Evolutionary conservation across 305 asterid species (phyloP).

Genomic region (Caryopteris hybrid): DNA sequence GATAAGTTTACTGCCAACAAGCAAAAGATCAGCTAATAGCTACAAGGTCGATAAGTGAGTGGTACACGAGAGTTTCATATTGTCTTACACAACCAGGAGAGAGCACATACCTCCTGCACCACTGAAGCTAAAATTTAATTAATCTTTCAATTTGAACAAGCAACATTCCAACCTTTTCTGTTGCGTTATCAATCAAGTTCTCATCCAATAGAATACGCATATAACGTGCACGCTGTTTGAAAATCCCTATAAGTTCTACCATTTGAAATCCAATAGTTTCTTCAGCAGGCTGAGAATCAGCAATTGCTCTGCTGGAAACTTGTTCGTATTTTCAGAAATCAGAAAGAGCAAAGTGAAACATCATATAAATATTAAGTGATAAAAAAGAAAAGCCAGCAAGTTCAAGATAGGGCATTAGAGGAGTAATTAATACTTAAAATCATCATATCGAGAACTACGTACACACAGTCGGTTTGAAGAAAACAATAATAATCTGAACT

Average conservation of each 20-base stretch:
- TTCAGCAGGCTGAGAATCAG: slow-evolving; percentile 86
- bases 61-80: not conserved
- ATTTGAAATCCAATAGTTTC: slow-evolving; percentile 88
- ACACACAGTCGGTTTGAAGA: too few species aligned
- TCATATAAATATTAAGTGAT: too few species aligned
- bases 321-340: too few species aligned
- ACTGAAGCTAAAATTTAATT: slow-evolving; percentile 71
- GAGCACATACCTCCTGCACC: slow-evolving; percentile 69
- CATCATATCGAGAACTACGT: too few species aligned
- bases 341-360: too few species aligned
- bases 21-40: slow-evolving; percentile 18
- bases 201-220: slow-evolving; percentile 80
- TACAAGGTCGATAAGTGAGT: slow-evolving; percentile 4
- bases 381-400: too few species aligned
- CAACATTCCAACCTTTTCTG: slow-evolving; percentile 86
- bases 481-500: too few species aligned
- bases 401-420: too few species aligned
- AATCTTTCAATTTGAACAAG: slow-evolving; percentile 80
- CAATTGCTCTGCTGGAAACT: too few species aligned
- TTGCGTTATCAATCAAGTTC: slow-evolving; percentile 68
- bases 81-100: slow-evolving; percentile 8
- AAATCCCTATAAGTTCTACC: slow-evolving; percentile 94
- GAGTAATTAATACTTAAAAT: too few species aligned
- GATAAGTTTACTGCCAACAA: slow-evolving; percentile 73
- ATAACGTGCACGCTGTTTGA: slow-evolving; percentile 93